phyloP scores from a whole-genome alignment of 192 early-diverging fungal species.

The Coemansia sp. region DNA sequence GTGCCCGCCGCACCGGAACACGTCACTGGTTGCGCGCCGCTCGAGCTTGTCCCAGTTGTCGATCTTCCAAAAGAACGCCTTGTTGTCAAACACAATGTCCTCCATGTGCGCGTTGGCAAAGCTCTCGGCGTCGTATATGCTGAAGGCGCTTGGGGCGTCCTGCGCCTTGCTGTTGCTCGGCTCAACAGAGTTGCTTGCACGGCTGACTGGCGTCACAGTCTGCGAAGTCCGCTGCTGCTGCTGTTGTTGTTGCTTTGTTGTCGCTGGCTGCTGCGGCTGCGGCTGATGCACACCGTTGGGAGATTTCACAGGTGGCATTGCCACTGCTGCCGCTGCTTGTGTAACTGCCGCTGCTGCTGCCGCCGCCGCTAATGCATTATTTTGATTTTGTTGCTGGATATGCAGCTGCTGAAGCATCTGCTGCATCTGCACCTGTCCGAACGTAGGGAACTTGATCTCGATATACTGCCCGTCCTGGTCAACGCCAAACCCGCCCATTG shows the following conservation, averaged over 20 bases:
- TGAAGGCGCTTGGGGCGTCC: slow-evolving; percentile 10
- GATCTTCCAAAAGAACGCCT: slow-evolving; percentile 51
- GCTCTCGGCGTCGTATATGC: slow-evolving; percentile 44
- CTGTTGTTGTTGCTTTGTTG: not conserved
- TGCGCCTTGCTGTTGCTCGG: not conserved
- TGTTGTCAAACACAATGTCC: slow-evolving; percentile 46
- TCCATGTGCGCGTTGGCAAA: slow-evolving; percentile 48
- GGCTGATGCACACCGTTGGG: not conserved
- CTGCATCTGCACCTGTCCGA: slow-evolving; percentile 48
- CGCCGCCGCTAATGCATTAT: not conserved
- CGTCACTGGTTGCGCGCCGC: slow-evolving; percentile 42
- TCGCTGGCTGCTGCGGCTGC: not conserved
- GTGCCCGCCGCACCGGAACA: slow-evolving; percentile 49
- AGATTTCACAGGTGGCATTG: not conserved
- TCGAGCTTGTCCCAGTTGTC: slow-evolving; percentile 49
- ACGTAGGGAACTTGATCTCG: slow-evolving; percentile 53
- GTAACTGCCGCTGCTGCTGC: slow-evolving; percentile 11
- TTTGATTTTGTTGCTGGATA: slow-evolving; percentile 15
- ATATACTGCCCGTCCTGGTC: slow-evolving; percentile 52
- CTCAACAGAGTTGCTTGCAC: not conserved
- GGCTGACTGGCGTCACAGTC: not conserved
- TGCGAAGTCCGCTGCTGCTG: slow-evolving; percentile 10
- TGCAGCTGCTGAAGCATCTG: slow-evolving; percentile 54
- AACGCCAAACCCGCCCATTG: slow-evolving; percentile 38
- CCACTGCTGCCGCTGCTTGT: slow-evolving; percentile 11